These are phyloP conservation scores for Penicillium hordei DNA, from an alignment of 2,329 filamentous ascomycete genomes.

Conservation along the genomic window DNA sequence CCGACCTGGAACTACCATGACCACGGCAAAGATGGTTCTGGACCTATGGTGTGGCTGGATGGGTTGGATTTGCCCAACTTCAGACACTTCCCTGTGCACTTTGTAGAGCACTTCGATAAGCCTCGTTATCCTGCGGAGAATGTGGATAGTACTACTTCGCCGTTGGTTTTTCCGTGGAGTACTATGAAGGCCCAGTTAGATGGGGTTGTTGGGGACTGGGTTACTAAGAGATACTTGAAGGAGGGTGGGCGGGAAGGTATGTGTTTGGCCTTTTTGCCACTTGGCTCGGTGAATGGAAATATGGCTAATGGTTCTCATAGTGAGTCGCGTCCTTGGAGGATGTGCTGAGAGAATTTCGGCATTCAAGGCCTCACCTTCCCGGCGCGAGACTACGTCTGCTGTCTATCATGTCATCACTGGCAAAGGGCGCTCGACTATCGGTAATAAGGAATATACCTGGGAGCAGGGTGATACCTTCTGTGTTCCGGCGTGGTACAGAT, in stretches of 20 bases:
- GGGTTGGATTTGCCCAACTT: constrained; percentile 56
- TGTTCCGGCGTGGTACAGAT: constrained; percentile 54
- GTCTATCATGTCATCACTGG: constrained; percentile 57
- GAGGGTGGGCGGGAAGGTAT: constrained; percentile 37
- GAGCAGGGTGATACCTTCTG: constrained; percentile 56
- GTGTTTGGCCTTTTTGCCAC: no score
- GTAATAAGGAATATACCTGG: constrained; percentile 44
- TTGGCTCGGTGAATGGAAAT: neutral
- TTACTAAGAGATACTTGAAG: constrained; percentile 35
- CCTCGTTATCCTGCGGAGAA: constrained; percentile 52
- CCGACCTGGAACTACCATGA: constrained; percentile 62
- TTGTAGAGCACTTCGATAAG: constrained; percentile 53
- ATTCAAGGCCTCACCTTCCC: constrained; percentile 36
- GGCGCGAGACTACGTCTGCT: constrained; percentile 53
- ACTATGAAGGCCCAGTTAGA: constrained; percentile 49
- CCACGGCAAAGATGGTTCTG: constrained; percentile 57
- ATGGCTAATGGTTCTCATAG: constrained; percentile 25
- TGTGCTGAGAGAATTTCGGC: constrained; percentile 48
- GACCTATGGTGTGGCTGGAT: constrained; percentile 60
- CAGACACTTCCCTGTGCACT: constrained; percentile 53
- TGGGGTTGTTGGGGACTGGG: constrained; percentile 29
- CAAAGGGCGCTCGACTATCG: constrained; percentile 44
- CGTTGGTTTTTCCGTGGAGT: constrained; percentile 52
- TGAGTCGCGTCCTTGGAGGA: constrained; percentile 51
- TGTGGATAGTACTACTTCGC: constrained; percentile 42